phyloP scores from a whole-genome alignment of 2,329 filamentous ascomycete species.

The Botrytis byssoidea region DNA sequence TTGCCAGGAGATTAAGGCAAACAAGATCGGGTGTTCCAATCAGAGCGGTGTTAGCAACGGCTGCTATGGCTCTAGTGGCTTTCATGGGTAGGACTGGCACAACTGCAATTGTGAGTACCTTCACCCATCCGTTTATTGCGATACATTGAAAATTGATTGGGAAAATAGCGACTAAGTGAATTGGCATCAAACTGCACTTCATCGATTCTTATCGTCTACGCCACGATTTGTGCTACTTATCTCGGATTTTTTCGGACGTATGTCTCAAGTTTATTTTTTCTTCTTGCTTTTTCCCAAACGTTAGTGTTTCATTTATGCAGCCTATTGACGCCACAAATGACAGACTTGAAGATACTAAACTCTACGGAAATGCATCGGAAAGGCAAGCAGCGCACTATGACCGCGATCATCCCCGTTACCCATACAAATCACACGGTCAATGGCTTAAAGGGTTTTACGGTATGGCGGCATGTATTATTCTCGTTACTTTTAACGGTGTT shows the following conservation, averaged over 20 bases:
- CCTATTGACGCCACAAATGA: not conserved
- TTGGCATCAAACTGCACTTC: slow-evolving; percentile 43
- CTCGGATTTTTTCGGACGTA: slow-evolving; percentile 43
- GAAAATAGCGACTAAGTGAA: slow-evolving; percentile 40
- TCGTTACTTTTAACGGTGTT: slow-evolving; percentile 42
- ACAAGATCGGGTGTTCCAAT: slow-evolving; percentile 43
- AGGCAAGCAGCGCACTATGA: slow-evolving; percentile 41
- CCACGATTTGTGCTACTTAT: slow-evolving; percentile 44
- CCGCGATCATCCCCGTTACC: slow-evolving; percentile 41
- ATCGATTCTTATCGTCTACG: slow-evolving; percentile 44
- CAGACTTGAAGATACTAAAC: slow-evolving; percentile 43
- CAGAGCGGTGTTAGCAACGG: slow-evolving; percentile 43
- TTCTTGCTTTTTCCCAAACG: not conserved
- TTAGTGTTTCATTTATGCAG: not conserved
- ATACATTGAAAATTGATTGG: slow-evolving; percentile 18
- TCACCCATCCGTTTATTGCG: not conserved
- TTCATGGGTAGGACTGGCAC: slow-evolving; percentile 43
- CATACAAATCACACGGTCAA: slow-evolving; percentile 44
- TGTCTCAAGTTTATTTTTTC: slow-evolving; percentile 4
- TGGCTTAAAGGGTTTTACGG: slow-evolving; percentile 43
- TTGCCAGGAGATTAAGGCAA: slow-evolving; percentile 41
- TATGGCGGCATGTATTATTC: slow-evolving; percentile 38
- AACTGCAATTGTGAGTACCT: slow-evolving; percentile 40
- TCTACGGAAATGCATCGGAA: slow-evolving; percentile 43
- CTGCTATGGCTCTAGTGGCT: slow-evolving; percentile 41